Evolutionary conservation across 163 green algal species (phyloP).

Genomic region (Botryococcus braunii): DNA sequence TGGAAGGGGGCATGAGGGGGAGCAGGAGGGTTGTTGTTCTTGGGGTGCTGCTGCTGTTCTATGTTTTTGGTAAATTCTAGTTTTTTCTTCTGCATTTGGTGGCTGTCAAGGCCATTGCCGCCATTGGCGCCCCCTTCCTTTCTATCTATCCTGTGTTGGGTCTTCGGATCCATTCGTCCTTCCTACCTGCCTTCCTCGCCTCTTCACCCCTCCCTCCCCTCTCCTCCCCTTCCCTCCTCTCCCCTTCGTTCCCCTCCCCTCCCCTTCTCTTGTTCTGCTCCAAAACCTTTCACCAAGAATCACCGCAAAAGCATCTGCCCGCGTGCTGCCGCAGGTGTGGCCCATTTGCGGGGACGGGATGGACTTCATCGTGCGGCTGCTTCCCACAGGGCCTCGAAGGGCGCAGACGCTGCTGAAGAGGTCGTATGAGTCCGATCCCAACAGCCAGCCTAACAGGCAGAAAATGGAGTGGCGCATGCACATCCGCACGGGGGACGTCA

Average conservation of each 20-base stretch:
- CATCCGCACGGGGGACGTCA: slow-evolving; percentile 7
- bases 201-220: not conserved
- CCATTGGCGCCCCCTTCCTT: too few relatives aligned
- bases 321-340: slow-evolving; percentile 7
- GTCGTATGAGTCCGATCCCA: slow-evolving; percentile 5
- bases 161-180: too few relatives aligned
- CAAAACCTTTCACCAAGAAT: too few relatives aligned
- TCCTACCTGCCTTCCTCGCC: not conserved
- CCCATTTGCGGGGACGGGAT: slow-evolving; percentile 14
- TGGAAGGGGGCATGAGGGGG: too few relatives aligned
- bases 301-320: too few relatives aligned
- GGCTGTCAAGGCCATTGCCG: too few relatives aligned
- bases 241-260: not conserved
- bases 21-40: too few relatives aligned
- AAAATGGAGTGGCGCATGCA: slow-evolving; percentile 12
- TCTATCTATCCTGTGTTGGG: too few relatives aligned
- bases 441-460: slow-evolving; percentile 9
- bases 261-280: too few relatives aligned
- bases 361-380: slow-evolving; percentile 12
- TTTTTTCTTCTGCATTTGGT: too few relatives aligned
- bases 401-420: slow-evolving; percentile 3
- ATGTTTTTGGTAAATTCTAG: too few relatives aligned
- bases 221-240: not conserved
- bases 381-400: not conserved
- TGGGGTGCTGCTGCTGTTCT: too few relatives aligned